Evolutionary conservation across 2,329 filamentous ascomycete genomes (phyloP).

Genomic region (Trichoderma koningiopsis): DNA sequence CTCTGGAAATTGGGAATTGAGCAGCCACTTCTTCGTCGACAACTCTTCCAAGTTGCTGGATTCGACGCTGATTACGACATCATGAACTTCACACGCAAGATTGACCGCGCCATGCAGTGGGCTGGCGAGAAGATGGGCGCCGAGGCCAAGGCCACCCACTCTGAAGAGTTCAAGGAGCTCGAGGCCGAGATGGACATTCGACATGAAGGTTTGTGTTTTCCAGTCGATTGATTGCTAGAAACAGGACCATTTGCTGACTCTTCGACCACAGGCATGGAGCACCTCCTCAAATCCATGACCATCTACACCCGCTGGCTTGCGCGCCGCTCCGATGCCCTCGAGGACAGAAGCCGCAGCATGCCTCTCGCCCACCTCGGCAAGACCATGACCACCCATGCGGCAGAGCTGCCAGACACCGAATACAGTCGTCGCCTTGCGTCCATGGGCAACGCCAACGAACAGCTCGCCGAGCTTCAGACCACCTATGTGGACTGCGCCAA

Average conservation of each 20-base stretch:
- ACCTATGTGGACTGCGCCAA: slow-evolving; percentile 77
- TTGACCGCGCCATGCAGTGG: slow-evolving; percentile 97
- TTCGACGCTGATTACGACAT: slow-evolving; percentile 26
- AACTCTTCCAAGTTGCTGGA: neutral
- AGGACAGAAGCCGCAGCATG: slow-evolving; percentile 85
- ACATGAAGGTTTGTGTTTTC: slow-evolving; percentile 71
- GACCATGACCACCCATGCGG: slow-evolving; percentile 84
- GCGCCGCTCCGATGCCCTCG: slow-evolving; percentile 74
- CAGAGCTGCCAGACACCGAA: slow-evolving; percentile 88
- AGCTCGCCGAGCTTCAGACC: slow-evolving; percentile 82
- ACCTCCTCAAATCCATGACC: slow-evolving; percentile 82
- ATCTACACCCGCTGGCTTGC: slow-evolving; percentile 85
- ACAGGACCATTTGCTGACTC: neutral
- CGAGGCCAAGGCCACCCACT: slow-evolving; percentile 82
- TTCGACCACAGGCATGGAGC: slow-evolving; percentile 72
- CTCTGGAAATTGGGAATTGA: neutral
- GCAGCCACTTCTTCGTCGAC: neutral
- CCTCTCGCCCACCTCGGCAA: slow-evolving; percentile 79
- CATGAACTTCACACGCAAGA: slow-evolving; percentile 74
- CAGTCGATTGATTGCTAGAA: neutral
- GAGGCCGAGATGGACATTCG: slow-evolving; percentile 89
- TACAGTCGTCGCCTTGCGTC: slow-evolving; percentile 84
- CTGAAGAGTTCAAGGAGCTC: slow-evolving; percentile 87
- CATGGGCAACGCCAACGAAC: slow-evolving; percentile 83
- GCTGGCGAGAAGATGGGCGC: slow-evolving; percentile 94